Conservation (phyloP, 2,329 filamentous ascomycete species). For the Orbilia ellipsospora region DNA sequence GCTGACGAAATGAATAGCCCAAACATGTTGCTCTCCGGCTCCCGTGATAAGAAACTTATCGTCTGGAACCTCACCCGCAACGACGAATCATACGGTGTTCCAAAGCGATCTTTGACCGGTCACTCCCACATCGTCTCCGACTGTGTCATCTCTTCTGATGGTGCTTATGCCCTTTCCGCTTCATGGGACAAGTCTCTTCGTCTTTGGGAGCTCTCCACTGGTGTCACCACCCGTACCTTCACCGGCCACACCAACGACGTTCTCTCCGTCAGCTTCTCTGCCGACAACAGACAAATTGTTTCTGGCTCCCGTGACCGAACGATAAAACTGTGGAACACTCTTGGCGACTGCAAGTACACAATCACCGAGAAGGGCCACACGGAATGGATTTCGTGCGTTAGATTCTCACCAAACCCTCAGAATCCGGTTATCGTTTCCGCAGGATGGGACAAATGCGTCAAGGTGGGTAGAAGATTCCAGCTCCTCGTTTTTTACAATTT, state of each 20-base stretch:
- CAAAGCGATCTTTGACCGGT: conserved; percentile 97
- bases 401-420: conserved; percentile 99
- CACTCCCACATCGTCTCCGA: conserved; percentile 99
- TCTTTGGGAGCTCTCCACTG: conserved; percentile 65
- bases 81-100: conserved; percentile 94
- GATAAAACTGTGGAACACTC: conserved; percentile 74
- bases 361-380: conserved; percentile 99
- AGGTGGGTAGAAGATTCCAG: conserved; percentile 74
- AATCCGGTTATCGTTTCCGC: conserved; percentile 99
- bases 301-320: conserved; percentile 57
- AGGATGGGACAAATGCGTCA: conserved; percentile 99
- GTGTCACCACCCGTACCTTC: conserved; percentile 77
- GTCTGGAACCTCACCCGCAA: conserved; percentile 99
- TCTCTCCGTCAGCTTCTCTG: conserved; percentile 56
- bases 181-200: conserved; percentile 54
- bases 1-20: conserved; percentile 68
- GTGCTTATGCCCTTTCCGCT: conserved; percentile 62
- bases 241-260: conserved; percentile 55
- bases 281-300: conserved; percentile 56
- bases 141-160: conserved; percentile 74
- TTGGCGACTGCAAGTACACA: conserved; percentile 99
- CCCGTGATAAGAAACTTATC: conserved; percentile 98
- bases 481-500: conserved; percentile 1
- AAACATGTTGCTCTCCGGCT: conserved; percentile 99
- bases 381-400: conserved; percentile 99